Evolutionary conservation across 495 filamentous ascomycete genomes (phyloP).

Genomic region (Lophium mytilinum): DNA sequence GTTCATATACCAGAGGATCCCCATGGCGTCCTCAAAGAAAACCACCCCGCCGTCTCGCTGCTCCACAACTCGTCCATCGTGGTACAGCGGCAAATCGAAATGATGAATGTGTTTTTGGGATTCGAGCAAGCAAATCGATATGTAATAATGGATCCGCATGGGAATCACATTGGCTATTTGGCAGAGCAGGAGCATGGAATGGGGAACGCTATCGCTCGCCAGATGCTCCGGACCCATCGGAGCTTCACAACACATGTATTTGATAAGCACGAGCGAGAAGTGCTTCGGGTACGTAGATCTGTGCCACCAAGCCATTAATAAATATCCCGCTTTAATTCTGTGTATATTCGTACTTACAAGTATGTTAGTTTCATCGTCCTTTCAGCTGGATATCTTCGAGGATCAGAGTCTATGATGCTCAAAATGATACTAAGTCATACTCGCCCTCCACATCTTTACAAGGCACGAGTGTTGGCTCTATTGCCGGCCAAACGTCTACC

Average conservation of each 20-base stretch:
- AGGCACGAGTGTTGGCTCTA: constrained; percentile 35
- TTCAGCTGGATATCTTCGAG: constrained; percentile 60
- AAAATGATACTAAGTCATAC: constrained; percentile 31
- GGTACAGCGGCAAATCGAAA: constrained; percentile 57
- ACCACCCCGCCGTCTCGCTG: constrained; percentile 52
- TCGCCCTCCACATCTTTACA: constrained; percentile 39
- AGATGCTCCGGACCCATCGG: constrained; percentile 58
- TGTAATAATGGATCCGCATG: constrained; percentile 61
- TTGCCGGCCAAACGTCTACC: constrained; percentile 35
- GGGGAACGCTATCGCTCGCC: constrained; percentile 49
- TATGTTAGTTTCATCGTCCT: constrained; percentile 53
- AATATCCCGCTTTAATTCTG: not conserved
- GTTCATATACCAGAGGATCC: constrained; percentile 57
- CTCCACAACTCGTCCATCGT: constrained; percentile 57
- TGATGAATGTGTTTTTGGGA: constrained; percentile 64
- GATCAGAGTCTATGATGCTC: constrained; percentile 57
- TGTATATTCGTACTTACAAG: not conserved
- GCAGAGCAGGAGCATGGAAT: constrained; percentile 59
- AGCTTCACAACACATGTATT: constrained; percentile 67
- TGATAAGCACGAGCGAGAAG: constrained; percentile 55
- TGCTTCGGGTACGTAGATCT: constrained; percentile 45
- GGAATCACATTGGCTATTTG: constrained; percentile 61
- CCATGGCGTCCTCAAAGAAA: constrained; percentile 51
- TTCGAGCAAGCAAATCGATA: constrained; percentile 71
- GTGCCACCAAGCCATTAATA: not conserved